Conservation (phyloP, 768 basidiomycete genomes). For the Kwoniella shandongensis region DNA sequence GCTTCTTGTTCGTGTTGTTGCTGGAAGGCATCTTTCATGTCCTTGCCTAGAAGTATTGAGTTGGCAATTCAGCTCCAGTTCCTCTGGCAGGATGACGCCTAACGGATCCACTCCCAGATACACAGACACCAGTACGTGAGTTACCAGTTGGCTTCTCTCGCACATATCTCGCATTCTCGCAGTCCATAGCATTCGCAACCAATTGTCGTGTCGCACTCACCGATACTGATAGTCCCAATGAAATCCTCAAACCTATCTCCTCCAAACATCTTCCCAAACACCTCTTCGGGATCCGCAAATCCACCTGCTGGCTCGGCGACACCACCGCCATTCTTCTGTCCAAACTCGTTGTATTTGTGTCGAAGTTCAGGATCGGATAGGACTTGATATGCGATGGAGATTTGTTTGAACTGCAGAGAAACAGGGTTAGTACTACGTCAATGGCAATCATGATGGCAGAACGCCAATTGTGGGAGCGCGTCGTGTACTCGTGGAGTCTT, state of each 20-base stretch:
- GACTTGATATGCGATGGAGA: slow-evolving; percentile 53
- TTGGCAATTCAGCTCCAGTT: no score
- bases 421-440: background rate
- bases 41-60: slow-evolving; percentile 35
- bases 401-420: slow-evolving; percentile 54
- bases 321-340: slow-evolving; percentile 52
- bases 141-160: no score
- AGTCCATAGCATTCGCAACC: no score
- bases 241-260: slow-evolving; percentile 50
- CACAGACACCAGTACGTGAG: no score
- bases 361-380: slow-evolving; percentile 52
- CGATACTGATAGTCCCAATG: slow-evolving; percentile 51
- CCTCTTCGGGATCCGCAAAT: slow-evolving; percentile 53
- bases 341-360: slow-evolving; percentile 52
- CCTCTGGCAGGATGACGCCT: no score
- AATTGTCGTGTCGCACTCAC: no score
- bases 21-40: slow-evolving; percentile 55
- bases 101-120: no score
- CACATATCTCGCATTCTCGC: no score
- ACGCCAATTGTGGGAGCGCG: no score
- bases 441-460: no score
- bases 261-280: slow-evolving; percentile 54
- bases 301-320: slow-evolving; percentile 51
- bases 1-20: slow-evolving; percentile 48
- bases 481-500: background rate